Percentiles rank a stretch among this genome's conserved stretches.
Evolutionary conservation across 345 rosid genomes (phyloP).

Genomic region (Salix viminalis): DNA sequence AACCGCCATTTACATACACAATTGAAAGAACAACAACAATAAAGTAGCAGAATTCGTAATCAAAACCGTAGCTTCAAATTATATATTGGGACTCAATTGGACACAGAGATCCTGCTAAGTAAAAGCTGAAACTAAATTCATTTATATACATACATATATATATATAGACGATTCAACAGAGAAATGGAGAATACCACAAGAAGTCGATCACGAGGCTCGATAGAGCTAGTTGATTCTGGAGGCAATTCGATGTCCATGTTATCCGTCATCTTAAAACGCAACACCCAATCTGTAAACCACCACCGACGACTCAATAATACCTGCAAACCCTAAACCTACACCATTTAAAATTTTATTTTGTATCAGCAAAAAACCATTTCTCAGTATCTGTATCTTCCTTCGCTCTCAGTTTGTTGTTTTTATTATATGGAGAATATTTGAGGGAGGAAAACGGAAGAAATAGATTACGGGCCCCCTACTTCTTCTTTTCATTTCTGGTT

Average conservation of each 20-base stretch:
- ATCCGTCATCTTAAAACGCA: conserved; percentile 24
- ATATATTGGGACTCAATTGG: too few species aligned
- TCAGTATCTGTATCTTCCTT: background rate
- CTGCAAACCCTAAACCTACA: conserved; percentile 4
- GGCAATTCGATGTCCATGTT: conserved; percentile 61
- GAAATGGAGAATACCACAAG: conserved; percentile 32
- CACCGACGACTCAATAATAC: conserved; percentile 24
- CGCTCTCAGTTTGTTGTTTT: background rate
- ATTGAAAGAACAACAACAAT: too few species aligned
- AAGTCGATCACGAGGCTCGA: conserved; percentile 47
- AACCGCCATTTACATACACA: too few species aligned
- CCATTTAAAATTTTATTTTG: background rate
- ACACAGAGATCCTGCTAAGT: too few species aligned
- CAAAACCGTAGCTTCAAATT: too few species aligned
- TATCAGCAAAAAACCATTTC: background rate
- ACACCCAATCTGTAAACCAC: conserved; percentile 45
- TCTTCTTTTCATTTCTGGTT: too few species aligned
- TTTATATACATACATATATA: too few species aligned
- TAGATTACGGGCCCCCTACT: too few species aligned
- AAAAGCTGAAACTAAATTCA: too few species aligned
- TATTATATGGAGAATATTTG: background rate
- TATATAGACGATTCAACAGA: background rate
- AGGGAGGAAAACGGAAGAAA: background rate
- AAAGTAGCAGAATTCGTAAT: too few species aligned
- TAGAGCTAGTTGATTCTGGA: conserved; percentile 25